Base-by-base conservation (phyloP, 2,329 filamentous ascomycete genomes). In the Dactylellina cionopaga region DNA sequence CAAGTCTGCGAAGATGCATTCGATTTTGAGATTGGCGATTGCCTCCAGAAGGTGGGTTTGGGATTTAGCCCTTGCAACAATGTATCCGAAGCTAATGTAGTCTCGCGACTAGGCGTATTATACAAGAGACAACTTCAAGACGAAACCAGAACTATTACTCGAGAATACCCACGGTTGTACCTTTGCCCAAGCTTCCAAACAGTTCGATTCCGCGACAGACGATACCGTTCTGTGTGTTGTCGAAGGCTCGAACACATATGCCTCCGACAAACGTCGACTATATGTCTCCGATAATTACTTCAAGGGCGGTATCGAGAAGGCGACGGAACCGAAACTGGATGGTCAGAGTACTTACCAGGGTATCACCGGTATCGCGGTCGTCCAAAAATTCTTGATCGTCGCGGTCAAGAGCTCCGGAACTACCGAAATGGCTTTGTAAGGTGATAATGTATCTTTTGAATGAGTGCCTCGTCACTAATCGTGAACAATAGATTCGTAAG, bases 361-460 rank as follows among this genome's bases (percentile, higher is more conserved):
- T 60, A 86, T 96, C 75, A 87, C 92, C 74, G 94, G 90, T 79
- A 83, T 96, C 75, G 93, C 92, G 2, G 83, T 89, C 7, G 91
- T 96, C 72, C 96, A 96, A 80, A 91, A 90, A 76, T 96, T 90
- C 79, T 82, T 99, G 29, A 86, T 99, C 39, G 91, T 90, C 13
- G 95, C 94, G 33, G 90, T 91, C 2, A 88, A 89, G 74, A 90
- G 92, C 15, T 84, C 87, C 33, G 88, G 89, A 52, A 96, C 92
- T 9, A 89, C 91, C 76, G 96, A 99, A 81, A 90, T 97, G 85
- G 92, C 92, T 2, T 86, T 99, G 60, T 99, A 91, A 80, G 89
- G 35, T 31, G 7, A n/a, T 49, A 4, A 11, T 13, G 11, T 22
- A 37, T 35, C 29, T 24, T 46, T 46, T 0, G 6, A 31, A 11